phyloP scores from a whole-genome alignment of 371 early-diverging fungal species.

The Mortierella sp. region DNA sequence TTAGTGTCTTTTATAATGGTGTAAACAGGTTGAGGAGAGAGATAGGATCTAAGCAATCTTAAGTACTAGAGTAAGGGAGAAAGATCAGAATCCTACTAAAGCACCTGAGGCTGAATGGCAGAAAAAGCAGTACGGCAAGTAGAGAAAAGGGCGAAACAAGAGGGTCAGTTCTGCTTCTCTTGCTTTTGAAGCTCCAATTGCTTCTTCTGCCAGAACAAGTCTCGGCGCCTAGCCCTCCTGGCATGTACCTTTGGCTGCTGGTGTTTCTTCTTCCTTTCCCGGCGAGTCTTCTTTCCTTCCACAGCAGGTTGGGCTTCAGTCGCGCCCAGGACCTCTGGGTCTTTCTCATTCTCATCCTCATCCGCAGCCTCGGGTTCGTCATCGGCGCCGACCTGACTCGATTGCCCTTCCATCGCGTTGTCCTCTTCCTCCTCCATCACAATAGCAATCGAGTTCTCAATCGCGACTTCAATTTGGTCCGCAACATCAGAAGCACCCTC shows the following conservation, averaged over 20 bases:
- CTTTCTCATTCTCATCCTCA: background rate
- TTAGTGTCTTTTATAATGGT: no score
- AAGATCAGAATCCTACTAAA: no score
- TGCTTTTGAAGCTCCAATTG: background rate
- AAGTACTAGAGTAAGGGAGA: no score
- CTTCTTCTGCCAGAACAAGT: constrained; percentile 10
- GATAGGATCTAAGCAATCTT: no score
- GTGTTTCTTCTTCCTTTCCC: background rate
- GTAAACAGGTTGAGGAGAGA: no score
- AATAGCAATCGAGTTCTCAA: background rate
- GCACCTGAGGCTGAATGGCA: no score
- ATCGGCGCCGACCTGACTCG: background rate
- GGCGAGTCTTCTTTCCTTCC: background rate
- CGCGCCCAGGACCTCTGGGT: background rate
- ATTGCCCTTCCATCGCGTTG: background rate
- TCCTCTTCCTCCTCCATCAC: background rate
- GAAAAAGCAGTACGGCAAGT: background rate
- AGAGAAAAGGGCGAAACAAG: no score
- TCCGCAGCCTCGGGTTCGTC: no score
- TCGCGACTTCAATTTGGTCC: background rate
- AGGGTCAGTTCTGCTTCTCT: background rate
- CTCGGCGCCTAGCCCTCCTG: background rate
- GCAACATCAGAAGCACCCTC: background rate
- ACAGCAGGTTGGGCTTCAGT: background rate
- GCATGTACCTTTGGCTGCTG: background rate